phyloP scores from a whole-genome alignment of 1,284 basidiomycete genomes.

The Fistulinella cinereoalba region DNA sequence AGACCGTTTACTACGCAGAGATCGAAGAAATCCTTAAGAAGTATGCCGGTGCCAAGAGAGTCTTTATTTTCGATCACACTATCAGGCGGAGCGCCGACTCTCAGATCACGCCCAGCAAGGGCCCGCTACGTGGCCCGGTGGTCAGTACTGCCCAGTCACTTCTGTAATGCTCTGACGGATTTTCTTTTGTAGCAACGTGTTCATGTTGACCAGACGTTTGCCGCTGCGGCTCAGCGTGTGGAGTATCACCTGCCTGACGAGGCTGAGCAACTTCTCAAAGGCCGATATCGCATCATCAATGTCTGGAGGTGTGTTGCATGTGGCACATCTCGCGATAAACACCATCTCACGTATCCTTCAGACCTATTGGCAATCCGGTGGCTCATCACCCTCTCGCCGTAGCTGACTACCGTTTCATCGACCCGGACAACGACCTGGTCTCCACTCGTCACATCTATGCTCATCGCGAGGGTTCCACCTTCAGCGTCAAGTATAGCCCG shows the following conservation, averaged over 20 bases:
- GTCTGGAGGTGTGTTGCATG: constrained; percentile 40
- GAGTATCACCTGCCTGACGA: constrained; percentile 39
- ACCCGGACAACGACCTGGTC: constrained; percentile 15
- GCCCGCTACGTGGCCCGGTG: constrained; percentile 28
- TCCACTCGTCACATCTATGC: constrained; percentile 13
- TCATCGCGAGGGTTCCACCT: constrained; percentile 13
- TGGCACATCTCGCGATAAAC: neutral
- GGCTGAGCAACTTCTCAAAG: constrained; percentile 39
- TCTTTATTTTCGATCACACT: constrained; percentile 47
- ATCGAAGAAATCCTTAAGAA: constrained; percentile 44
- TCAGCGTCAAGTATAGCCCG: constrained; percentile 34
- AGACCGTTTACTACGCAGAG: constrained; percentile 38
- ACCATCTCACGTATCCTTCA: constrained; percentile 3
- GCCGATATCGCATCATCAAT: constrained; percentile 52
- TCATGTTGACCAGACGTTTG: constrained; percentile 47
- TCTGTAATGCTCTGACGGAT: neutral
- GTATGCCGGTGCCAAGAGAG: constrained; percentile 39
- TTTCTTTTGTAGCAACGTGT: constrained; percentile 20
- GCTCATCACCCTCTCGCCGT: constrained; percentile 21
- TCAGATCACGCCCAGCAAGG: constrained; percentile 6
- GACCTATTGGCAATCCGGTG: constrained; percentile 44
- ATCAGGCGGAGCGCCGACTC: constrained; percentile 33
- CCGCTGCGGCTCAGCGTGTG: constrained; percentile 39
- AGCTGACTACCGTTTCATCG: constrained; percentile 18
- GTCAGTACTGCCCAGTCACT: constrained; percentile 22